Conservation (phyloP, 805 yeast genomes). For the Ogataea wickerhamii region DNA sequence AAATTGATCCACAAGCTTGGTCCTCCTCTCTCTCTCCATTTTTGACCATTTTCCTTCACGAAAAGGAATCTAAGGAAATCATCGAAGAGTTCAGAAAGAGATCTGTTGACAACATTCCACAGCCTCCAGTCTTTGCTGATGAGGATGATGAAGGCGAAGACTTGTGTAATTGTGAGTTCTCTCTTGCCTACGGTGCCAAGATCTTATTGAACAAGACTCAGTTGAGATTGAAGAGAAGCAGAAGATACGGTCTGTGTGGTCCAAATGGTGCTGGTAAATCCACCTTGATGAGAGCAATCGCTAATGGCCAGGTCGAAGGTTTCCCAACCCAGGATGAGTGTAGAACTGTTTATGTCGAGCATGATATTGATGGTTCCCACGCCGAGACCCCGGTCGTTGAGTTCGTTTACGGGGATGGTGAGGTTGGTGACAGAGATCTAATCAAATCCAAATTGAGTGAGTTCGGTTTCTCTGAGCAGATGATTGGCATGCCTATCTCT, state of each 20-base stretch:
- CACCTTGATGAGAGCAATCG: slow-evolving; percentile 93
- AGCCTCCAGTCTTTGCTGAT: slow-evolving; percentile 80
- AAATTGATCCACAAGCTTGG: slow-evolving; percentile 92
- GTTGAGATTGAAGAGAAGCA: slow-evolving; percentile 96
- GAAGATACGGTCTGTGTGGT: slow-evolving; percentile 99
- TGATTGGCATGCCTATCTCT: slow-evolving; percentile 90
- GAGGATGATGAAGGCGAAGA: slow-evolving; percentile 99
- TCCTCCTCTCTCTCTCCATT: slow-evolving; percentile 82
- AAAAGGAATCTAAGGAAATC: slow-evolving; percentile 81
- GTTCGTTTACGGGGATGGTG: slow-evolving; percentile 83
- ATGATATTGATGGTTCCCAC: slow-evolving; percentile 97
- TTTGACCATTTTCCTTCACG: slow-evolving; percentile 94
- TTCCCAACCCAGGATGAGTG: slow-evolving; percentile 99
- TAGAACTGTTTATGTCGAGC: slow-evolving; percentile 99
- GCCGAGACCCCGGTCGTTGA: slow-evolving; percentile 94
- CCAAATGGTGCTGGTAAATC: slow-evolving; percentile 99
- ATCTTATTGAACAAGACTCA: slow-evolving; percentile 99
- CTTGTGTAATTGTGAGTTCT: slow-evolving; percentile 99
- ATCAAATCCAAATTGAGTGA: slow-evolving; percentile 75
- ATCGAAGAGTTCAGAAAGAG: slow-evolving; percentile 93
- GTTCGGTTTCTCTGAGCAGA: slow-evolving; percentile 91
- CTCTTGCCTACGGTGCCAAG: slow-evolving; percentile 99
- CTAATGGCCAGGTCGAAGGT: slow-evolving; percentile 98
- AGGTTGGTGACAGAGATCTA: slow-evolving; percentile 69
- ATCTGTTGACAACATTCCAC: slow-evolving; percentile 98